Evolutionary conservation across 495 filamentous ascomycete species (phyloP).

Genomic region (Talaromyces thailandensis): DNA sequence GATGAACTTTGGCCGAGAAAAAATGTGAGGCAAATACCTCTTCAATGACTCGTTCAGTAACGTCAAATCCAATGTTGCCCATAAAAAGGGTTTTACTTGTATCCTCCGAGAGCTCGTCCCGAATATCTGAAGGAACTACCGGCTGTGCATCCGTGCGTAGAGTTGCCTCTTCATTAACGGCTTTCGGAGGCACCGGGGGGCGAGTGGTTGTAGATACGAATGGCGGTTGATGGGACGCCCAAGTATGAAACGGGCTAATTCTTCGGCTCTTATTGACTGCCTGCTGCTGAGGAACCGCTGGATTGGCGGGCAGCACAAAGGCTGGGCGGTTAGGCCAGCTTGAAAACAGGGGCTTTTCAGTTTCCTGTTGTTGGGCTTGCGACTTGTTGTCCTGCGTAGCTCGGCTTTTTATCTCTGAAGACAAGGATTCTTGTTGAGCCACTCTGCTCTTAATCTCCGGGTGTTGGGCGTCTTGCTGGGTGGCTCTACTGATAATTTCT

Average conservation of each 20-base stretch:
- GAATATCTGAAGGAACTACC: neutral
- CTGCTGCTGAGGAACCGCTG: neutral
- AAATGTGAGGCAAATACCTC: constrained; percentile 69
- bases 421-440: neutral
- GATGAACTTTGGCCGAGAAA: constrained; percentile 61
- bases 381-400: neutral
- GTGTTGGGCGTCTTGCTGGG: neutral
- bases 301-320: neutral
- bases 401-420: neutral
- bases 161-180: neutral
- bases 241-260: neutral
- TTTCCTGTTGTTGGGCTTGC: neutral
- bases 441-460: neutral
- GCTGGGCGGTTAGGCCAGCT: constrained; percentile 6
- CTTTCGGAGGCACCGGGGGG: neutral
- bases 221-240: neutral
- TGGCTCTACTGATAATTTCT: neutral
- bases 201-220: neutral
- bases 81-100: constrained; percentile 74
- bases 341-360: neutral
- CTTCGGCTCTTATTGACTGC: neutral
- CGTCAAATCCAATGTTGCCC: constrained; percentile 83
- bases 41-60: constrained; percentile 60
- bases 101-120: constrained; percentile 51
- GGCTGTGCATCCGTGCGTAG: neutral